Evolutionary conservation across 2,329 filamentous ascomycete species (phyloP), one percentile per base, ranked within the genome.

Genomic region (Ophiostoma tasmaniense): DNA sequence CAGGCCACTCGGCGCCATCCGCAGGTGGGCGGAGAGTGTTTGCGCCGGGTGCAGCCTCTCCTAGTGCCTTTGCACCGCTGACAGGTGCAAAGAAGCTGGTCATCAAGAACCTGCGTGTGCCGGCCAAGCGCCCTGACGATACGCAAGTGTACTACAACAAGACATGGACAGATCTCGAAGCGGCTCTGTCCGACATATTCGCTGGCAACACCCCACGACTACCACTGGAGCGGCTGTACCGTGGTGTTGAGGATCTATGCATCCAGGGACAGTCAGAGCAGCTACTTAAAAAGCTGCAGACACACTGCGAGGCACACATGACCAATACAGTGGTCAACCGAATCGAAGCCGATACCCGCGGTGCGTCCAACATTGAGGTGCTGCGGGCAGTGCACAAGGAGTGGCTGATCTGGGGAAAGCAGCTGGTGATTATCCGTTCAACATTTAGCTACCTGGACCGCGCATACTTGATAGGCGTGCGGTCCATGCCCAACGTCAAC

Each of bases 391-490:
- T 87, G 1, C 74, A 84, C 70, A 77, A 75, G 39, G 80, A 84
- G 67, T 99, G 95, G 94, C 83, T 84, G 69, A 82, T 81, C 28
- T 99, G 94, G 93, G 90, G 89, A 74, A 81, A 84, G 55, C 90
- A 95, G 78, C 83, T 92, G 79, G 90, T 91, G 73, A 88, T 89
- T 17, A 86, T 99, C 67, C 87, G 93, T 66, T 94, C 91, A 72
- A 90, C 96, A 52, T 98, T 97, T 79, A 96, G 93, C 80, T 99
- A 93, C 75, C 85, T 99, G 73, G 94, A 99, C 77, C 89, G 95
- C 72, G 91, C 93, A 1, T 97, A 93, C 76, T 83, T 99, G 8
- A 82, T 97, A 2, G 89, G 90, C 69, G 88, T 89, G 64, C 88
- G 89, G 73, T 87, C 89, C 28, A 80, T 85, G 45, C 83, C 84